These are phyloP conservation scores for Plasmodium adleri DNA, from an alignment of 169 alveolate species.

Conservation along the genomic window DNA sequence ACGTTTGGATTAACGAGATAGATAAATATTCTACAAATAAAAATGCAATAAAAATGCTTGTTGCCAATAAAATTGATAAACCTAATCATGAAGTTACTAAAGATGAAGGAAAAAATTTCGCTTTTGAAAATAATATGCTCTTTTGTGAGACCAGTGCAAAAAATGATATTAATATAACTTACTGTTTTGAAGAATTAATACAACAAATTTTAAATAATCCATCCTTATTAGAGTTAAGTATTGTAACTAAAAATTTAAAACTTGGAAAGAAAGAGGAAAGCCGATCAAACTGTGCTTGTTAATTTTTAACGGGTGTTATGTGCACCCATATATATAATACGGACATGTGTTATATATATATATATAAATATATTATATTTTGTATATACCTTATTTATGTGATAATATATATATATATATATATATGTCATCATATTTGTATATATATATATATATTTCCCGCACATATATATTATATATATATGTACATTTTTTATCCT, in stretches of 20 bases:
- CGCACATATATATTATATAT: no score
- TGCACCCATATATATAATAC: background rate
- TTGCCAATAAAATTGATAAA: slow-evolving; percentile 78
- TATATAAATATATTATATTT: background rate
- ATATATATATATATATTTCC: no score
- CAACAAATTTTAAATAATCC: slow-evolving; percentile 50
- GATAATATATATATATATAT: background rate
- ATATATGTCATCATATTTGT: background rate
- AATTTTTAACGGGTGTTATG: background rate
- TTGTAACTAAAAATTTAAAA: slow-evolving; percentile 46
- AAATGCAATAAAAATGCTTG: slow-evolving; percentile 77
- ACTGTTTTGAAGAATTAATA: slow-evolving; percentile 42
- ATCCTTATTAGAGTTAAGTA: slow-evolving; percentile 35
- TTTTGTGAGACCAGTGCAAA: slow-evolving; percentile 77
- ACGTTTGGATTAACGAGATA: slow-evolving; percentile 79
- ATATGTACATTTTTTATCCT: background rate
- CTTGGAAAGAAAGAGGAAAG: slow-evolving; percentile 39
- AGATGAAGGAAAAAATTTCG: slow-evolving; percentile 75
- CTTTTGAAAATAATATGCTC: slow-evolving; percentile 64
- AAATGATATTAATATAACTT: slow-evolving; percentile 51
- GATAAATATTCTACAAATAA: slow-evolving; percentile 76
- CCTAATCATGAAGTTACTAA: slow-evolving; percentile 59
- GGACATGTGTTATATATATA: background rate
- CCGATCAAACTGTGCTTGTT: slow-evolving; percentile 36
- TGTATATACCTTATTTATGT: background rate